Evolutionary conservation across 1,284 basidiomycete species (phyloP).

Genomic region (Microbotryum silenes-acaulis): DNA sequence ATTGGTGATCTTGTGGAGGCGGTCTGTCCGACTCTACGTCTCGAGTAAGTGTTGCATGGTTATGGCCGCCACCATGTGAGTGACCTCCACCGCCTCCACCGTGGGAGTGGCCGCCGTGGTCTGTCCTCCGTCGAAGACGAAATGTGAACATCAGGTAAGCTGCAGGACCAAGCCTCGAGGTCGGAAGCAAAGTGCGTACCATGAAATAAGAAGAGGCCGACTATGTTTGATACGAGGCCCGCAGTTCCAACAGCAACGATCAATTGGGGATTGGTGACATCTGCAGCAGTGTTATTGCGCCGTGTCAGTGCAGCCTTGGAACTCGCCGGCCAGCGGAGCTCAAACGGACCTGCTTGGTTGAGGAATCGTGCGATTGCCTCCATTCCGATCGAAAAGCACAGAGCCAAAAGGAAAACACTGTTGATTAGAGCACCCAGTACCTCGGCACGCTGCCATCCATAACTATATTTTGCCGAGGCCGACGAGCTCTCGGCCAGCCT

Average conservation of each 20-base stretch:
- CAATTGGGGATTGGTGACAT: slow-evolving; percentile 78
- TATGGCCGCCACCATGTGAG: slow-evolving; percentile 29
- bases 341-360: slow-evolving; percentile 59
- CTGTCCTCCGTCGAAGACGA: slow-evolving; percentile 41
- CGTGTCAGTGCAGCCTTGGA: background rate
- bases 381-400: slow-evolving; percentile 91
- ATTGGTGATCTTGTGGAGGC: slow-evolving; percentile 4
- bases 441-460: slow-evolving; percentile 98
- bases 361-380: slow-evolving; percentile 90
- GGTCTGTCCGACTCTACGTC: slow-evolving; percentile 2
- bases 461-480: slow-evolving; percentile 60
- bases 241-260: slow-evolving; percentile 85
- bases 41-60: slow-evolving; percentile 18
- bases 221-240: slow-evolving; percentile 83
- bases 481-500: slow-evolving; percentile 45
- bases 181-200: slow-evolving; percentile 48
- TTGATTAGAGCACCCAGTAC: slow-evolving; percentile 92
- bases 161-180: background rate
- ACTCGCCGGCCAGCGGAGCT: no score
- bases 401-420: slow-evolving; percentile 88
- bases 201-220: slow-evolving; percentile 92
- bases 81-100: slow-evolving; percentile 30
- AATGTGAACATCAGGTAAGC: slow-evolving; percentile 1
- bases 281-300: slow-evolving; percentile 44
- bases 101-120: slow-evolving; percentile 48